These are phyloP conservation scores for Neophaeococcomyces mojaviensis DNA, from an alignment of 2,329 filamentous ascomycete species.

Conservation along the genomic window DNA sequence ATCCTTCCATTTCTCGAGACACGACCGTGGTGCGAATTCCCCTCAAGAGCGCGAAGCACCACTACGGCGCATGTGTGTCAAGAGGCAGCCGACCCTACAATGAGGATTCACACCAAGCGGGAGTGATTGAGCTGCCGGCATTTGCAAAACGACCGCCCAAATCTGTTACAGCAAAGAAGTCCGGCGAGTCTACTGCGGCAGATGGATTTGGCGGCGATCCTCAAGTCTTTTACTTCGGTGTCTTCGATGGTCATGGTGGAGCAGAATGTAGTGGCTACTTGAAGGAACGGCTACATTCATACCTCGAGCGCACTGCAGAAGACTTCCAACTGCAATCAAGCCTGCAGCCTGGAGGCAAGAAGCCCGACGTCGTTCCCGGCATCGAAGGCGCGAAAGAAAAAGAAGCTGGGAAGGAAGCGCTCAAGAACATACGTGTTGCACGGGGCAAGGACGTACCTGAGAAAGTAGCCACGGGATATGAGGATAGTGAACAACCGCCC, in stretches of 20 bases:
- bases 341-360: slow-evolving; percentile 41
- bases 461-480: slow-evolving; percentile 20
- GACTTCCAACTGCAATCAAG: slow-evolving; percentile 74
- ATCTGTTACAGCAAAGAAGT: slow-evolving; percentile 40
- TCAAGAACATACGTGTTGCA: slow-evolving; percentile 11
- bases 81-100: slow-evolving; percentile 82
- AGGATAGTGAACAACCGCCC: slow-evolving; percentile 24
- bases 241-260: slow-evolving; percentile 95
- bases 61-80: slow-evolving; percentile 74
- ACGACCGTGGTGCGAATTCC: slow-evolving; percentile 93
- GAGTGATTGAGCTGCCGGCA: slow-evolving; percentile 84
- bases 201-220: slow-evolving; percentile 75
- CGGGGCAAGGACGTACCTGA: slow-evolving; percentile 9
- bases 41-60: slow-evolving; percentile 85
- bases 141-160: slow-evolving; percentile 79
- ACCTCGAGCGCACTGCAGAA: slow-evolving; percentile 73
- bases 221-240: slow-evolving; percentile 93
- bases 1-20: slow-evolving; percentile 59
- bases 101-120: slow-evolving; percentile 89
- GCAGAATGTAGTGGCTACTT: slow-evolving; percentile 81
- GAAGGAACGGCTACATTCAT: slow-evolving; percentile 74
- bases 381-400: slow-evolving; percentile 12
- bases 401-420: slow-evolving; percentile 12
- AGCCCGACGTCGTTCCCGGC: slow-evolving; percentile 9
- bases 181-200: slow-evolving; percentile 47